phyloP scores from a whole-genome alignment of 805 yeast genomes.

The Yamadazyma olivae region DNA sequence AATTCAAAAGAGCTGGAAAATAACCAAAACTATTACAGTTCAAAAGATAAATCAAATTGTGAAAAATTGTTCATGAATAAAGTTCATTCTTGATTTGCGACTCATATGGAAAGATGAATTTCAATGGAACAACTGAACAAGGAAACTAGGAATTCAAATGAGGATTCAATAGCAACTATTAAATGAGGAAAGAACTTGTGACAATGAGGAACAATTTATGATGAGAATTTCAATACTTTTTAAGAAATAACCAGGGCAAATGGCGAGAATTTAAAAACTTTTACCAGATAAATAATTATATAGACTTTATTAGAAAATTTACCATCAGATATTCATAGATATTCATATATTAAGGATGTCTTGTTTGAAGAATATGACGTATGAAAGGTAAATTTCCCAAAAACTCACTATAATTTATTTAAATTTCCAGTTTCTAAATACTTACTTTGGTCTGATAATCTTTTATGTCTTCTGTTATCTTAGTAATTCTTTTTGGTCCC shows the following conservation, averaged over 20 bases:
- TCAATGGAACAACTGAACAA: slow-evolving; percentile 3
- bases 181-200: no score
- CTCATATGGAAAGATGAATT: slow-evolving; percentile 4
- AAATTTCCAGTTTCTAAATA: slow-evolving; percentile 3
- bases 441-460: slow-evolving; percentile 9
- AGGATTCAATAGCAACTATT: background rate
- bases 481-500: background rate
- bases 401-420: background rate
- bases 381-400: slow-evolving; percentile 6
- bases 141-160: background rate
- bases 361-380: background rate
- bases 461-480: slow-evolving; percentile 4
- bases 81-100: slow-evolving; percentile 7
- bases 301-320: slow-evolving; percentile 4
- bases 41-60: slow-evolving; percentile 7
- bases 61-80: slow-evolving; percentile 7
- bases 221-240: no score
- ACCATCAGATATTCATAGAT: slow-evolving; percentile 2
- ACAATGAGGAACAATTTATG: no score
- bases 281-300: slow-evolving; percentile 1
- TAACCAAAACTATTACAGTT: slow-evolving; percentile 6
- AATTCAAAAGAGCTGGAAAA: slow-evolving; percentile 2
- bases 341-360: background rate
- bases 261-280: background rate
- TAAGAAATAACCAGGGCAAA: background rate